phyloP scores from a whole-genome alignment of 495 filamentous ascomycete genomes.

The Gamarada debralockiae region DNA sequence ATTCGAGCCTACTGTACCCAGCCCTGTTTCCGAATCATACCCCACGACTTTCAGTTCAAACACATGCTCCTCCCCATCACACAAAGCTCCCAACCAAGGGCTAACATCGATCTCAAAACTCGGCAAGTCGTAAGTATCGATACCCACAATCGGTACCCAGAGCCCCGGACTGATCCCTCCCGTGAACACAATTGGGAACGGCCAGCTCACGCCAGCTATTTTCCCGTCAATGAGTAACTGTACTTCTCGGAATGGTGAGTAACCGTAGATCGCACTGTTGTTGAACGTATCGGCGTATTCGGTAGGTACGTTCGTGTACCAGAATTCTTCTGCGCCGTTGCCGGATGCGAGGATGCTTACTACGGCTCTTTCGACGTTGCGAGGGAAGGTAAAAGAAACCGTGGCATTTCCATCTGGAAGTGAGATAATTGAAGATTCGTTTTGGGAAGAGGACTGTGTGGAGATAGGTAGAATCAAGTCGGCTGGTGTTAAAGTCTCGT shows the following conservation, averaged over 20 bases:
- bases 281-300: conserved; percentile 50
- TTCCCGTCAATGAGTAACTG: conserved; percentile 62
- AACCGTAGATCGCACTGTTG: conserved; percentile 46
- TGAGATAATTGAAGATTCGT: conserved; percentile 51
- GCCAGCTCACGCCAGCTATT: conserved; percentile 62
- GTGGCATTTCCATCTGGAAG: conserved; percentile 51
- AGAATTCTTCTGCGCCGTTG: conserved; percentile 65
- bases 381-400: conserved; percentile 42
- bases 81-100: conserved; percentile 34
- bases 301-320: conserved; percentile 63
- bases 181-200: conserved; percentile 67
- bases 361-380: conserved; percentile 51
- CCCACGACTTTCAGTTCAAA: conserved; percentile 18
- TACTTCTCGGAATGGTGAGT: conserved; percentile 62
- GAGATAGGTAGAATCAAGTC: conserved; percentile 61
- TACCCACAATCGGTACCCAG: conserved; percentile 69
- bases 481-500: conserved; percentile 31
- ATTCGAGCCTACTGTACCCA: conserved; percentile 51
- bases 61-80: conserved; percentile 15
- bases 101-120: conserved; percentile 68
- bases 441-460: conserved; percentile 36
- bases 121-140: conserved; percentile 63
- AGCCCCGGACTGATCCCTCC: conserved; percentile 64
- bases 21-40: conserved; percentile 16
- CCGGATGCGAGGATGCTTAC: conserved; percentile 64